Evolutionary conservation across 2,329 filamentous ascomycete genomes (phyloP), one percentile per base, ranked within the genome.

Genomic region (Diplodia intermedia): DNA sequence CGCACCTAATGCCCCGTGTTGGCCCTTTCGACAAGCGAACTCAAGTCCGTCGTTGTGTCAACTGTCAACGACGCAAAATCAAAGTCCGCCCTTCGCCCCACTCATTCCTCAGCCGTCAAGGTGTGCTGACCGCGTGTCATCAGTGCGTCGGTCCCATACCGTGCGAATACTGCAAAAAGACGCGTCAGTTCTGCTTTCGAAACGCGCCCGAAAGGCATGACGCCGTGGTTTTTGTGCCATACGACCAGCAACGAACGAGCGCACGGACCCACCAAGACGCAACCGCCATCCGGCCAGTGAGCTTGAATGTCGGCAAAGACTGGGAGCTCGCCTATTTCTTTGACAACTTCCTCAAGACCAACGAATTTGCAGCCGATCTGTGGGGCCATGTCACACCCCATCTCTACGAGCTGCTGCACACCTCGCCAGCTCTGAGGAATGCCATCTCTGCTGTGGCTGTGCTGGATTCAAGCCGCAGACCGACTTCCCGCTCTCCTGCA

Each of bases 11-110:
- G 49, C 49, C 20, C 9, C 55, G 50, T 15, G 31, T 20, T 8
- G 65, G 65, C n/a, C 65, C 63, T 18, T 56, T 66, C 33, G 65
- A 66, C 65, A 66, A 66, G 38, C 65, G 65, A 6, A 40, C 55
- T 15, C 12, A 31, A 2, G 36, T 66, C 33, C 65, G 65, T 18
- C 50, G 65, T 7, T 66, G 65, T 66, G 20, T 11, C 26, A 52
- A 36, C n/a, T 66, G 65, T 23, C 65, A 57, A 20, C 29, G 65
- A 1, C 49, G 52, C 43, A 66, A 66, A 9, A 66, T 66, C 20
- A 66, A 66, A 23, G 65, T 49, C 31, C 18, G 18, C 23, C 33
- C 7, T 26, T 26, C 23, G 23, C 23, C 23, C 3, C 23, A 26
- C 23, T 26, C 26, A 31, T 18, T 20, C 2, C 4, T 15, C 11